Conservation (phyloP, 441 rosid genomes). For the Jatropha multifida region DNA sequence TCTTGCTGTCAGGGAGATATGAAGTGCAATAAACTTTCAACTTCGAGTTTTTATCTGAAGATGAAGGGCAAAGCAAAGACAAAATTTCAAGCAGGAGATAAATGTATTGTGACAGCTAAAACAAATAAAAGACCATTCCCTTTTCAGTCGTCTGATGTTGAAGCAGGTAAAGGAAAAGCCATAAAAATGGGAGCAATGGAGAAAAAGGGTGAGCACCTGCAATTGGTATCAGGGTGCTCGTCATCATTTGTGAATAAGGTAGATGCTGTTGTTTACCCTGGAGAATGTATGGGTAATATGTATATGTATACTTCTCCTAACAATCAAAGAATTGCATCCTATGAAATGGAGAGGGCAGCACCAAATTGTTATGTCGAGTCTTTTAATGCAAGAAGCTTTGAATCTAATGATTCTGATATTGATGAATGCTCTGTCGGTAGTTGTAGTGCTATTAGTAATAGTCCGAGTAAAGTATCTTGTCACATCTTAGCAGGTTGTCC, state of each 20-base stretch:
- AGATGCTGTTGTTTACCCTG: slow-evolving; percentile 54
- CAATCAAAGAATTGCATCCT: slow-evolving; percentile 29
- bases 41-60: slow-evolving; percentile 27
- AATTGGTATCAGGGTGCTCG: slow-evolving; percentile 23
- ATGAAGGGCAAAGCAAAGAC: slow-evolving; percentile 26
- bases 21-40: slow-evolving; percentile 32
- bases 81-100: slow-evolving; percentile 14
- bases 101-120: slow-evolving; percentile 35
- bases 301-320: slow-evolving; percentile 38
- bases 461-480: slow-evolving; percentile 37
- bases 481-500: slow-evolving; percentile 28
- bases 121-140: slow-evolving; percentile 42
- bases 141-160: slow-evolving; percentile 32
- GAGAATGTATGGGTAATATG: slow-evolving; percentile 40
- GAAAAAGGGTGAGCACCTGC: slow-evolving; percentile 25
- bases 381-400: slow-evolving; percentile 34
- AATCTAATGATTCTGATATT: slow-evolving; percentile 43
- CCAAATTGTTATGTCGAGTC: slow-evolving; percentile 29
- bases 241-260: slow-evolving; percentile 38
- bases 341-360: slow-evolving; percentile 37
- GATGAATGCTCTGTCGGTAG: slow-evolving; percentile 68
- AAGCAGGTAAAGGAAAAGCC: slow-evolving; percentile 36
- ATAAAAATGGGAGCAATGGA: slow-evolving; percentile 39
- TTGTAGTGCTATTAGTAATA: slow-evolving; percentile 52
- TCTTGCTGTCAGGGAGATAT: slow-evolving; percentile 27